These are phyloP conservation scores for Ustilago xerochloae DNA, from an alignment of 1,284 basidiomycete species.

Conservation along the genomic window DNA sequence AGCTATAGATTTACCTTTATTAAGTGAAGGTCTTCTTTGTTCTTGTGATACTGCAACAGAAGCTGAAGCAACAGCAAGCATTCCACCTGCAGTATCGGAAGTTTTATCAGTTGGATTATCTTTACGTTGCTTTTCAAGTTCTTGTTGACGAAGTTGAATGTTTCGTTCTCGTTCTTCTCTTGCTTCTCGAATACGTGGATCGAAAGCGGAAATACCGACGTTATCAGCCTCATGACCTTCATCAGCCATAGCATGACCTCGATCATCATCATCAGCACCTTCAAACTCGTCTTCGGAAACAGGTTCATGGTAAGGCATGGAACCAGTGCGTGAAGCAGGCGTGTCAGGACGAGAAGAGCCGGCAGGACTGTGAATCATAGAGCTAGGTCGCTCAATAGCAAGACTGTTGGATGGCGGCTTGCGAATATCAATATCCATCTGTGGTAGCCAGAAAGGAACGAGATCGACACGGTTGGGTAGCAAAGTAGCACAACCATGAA, in stretches of 20 bases:
- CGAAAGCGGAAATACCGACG: slow-evolving; percentile 61
- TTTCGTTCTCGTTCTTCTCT: slow-evolving; percentile 64
- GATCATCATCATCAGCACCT: slow-evolving; percentile 55
- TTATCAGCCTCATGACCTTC: slow-evolving; percentile 61
- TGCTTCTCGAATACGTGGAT: slow-evolving; percentile 63
- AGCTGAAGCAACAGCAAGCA: slow-evolving; percentile 47
- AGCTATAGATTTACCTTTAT: slow-evolving; percentile 22
- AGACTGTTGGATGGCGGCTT: slow-evolving; percentile 56
- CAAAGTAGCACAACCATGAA: slow-evolving; percentile 94
- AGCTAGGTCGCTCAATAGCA: slow-evolving; percentile 61
- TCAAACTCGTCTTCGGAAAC: slow-evolving; percentile 67
- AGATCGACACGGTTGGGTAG: slow-evolving; percentile 93
- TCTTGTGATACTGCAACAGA: slow-evolving; percentile 25
- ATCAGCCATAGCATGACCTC: slow-evolving; percentile 54
- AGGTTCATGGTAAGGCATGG: slow-evolving; percentile 62
- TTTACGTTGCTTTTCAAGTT: slow-evolving; percentile 57
- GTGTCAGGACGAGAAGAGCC: slow-evolving; percentile 57
- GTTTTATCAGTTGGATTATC: slow-evolving; percentile 56
- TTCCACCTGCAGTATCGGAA: slow-evolving; percentile 35
- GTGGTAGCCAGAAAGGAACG: slow-evolving; percentile 98
- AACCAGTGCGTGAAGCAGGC: slow-evolving; percentile 37
- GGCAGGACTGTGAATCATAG: slow-evolving; percentile 33
- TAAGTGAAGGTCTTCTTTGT: slow-evolving; percentile 20
- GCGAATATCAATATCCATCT: slow-evolving; percentile 76
- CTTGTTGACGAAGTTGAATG: slow-evolving; percentile 59